Evolutionary conservation across 1,284 basidiomycete species (phyloP).

Genomic region (Naganishia sp.): DNA sequence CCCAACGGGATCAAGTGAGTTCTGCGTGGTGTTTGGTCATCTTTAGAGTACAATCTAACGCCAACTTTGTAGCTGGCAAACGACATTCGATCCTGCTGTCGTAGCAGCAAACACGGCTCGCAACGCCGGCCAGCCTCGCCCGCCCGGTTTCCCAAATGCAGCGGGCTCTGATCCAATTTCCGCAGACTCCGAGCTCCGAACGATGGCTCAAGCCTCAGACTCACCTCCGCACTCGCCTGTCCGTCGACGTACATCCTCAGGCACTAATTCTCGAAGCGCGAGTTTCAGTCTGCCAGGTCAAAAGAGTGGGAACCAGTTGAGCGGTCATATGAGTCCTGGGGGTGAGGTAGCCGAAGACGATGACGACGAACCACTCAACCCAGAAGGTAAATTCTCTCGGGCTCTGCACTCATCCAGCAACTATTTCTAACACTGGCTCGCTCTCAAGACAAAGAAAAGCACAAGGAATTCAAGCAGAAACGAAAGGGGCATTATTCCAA

Average conservation of each 20-base stretch:
- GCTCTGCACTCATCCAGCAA: background rate
- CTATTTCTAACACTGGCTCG: slow-evolving; percentile 4
- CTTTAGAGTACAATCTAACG: background rate
- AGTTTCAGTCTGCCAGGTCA: slow-evolving; percentile 76
- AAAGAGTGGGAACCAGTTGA: slow-evolving; percentile 51
- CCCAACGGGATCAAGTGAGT: slow-evolving; percentile 56
- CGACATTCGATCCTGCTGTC: slow-evolving; percentile 61
- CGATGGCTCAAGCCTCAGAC: slow-evolving; percentile 8
- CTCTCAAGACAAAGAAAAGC: slow-evolving; percentile 69
- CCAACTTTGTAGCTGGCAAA: background rate
- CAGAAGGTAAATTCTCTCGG: slow-evolving; percentile 64
- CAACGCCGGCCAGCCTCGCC: slow-evolving; percentile 37
- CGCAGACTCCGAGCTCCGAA: background rate
- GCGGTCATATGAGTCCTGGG: slow-evolving; percentile 25
- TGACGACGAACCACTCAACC: slow-evolving; percentile 77
- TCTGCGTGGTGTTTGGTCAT: too few species aligned
- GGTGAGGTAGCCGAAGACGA: slow-evolving; percentile 61
- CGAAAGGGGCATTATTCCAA: slow-evolving; percentile 84
- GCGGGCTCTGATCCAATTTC: background rate
- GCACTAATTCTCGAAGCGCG: slow-evolving; percentile 68
- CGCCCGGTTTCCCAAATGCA: slow-evolving; percentile 10
- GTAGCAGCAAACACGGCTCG: slow-evolving; percentile 46
- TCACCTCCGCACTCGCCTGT: slow-evolving; percentile 32
- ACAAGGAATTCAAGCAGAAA: slow-evolving; percentile 77
- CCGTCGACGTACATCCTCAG: slow-evolving; percentile 29